Base-by-base conservation (phyloP, 345 rosid genomes). In the Theobroma cacao region DNA sequence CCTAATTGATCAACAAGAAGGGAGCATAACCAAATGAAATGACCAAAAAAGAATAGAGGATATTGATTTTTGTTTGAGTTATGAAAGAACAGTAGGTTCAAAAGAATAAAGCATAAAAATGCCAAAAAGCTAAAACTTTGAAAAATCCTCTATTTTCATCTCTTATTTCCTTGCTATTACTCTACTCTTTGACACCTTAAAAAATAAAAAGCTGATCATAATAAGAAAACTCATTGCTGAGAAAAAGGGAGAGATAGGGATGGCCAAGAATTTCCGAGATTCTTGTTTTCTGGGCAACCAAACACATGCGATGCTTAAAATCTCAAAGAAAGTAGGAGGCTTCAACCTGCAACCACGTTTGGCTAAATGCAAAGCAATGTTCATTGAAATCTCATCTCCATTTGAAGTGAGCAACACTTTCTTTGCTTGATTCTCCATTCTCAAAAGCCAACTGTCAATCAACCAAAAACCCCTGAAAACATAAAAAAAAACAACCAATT, bases 351-450 rank as follows among this genome's bases (percentile, higher is more conserved):
- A 96, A 47, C 97, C 97, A 11, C 80, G 88, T 71, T 84, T 80
- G 87, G 91, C 98, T 59, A 96, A 86, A 73, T 90, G 89, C 75
- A 89, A 72, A 60, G 99, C 98, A 67, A 94, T 86, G 77, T 77
- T 88, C 72, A 63, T 85, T 26, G 98, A 92, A 77, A 96, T 75
- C 75, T 87, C 90, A 75, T 94, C 98, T 40, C 94, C 99, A 64
- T 85, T 84, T 61, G 95, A 90, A 24, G 99, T 90, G 31, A 96
- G 78, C 88, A 96, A 67, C 71, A 96, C 98, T 75, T 83, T 94
- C 90, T 94, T 94, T 0, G 79, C 78, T 47, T 78, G 86, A 79
- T 38, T 81, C 48, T 62, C 91, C 97, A 90, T 90, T 76, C 70
- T 43, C 50, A 41, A 45, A 13, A 41, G n/a, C 56, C 52, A 43